Percentiles rank a stretch among this genome's conserved stretches.
These are phyloP conservation scores for Alternaria panax DNA, from an alignment of 2,329 filamentous ascomycete species.

Conservation along the genomic window DNA sequence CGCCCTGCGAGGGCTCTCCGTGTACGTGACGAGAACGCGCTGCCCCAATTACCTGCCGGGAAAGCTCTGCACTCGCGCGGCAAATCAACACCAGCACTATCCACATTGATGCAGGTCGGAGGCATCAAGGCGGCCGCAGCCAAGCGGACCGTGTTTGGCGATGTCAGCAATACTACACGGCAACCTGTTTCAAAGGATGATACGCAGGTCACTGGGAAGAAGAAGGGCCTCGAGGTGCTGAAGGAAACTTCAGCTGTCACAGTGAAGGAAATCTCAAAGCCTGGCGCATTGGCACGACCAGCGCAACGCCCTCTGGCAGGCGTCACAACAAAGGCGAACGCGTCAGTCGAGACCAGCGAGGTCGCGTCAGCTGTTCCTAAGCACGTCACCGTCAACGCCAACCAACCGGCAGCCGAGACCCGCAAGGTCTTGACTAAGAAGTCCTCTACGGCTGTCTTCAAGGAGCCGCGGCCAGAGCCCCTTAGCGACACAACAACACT, in stretches of 20 bases:
- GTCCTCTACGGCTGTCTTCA: constrained; percentile 60
- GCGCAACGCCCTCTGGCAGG: constrained; percentile 64
- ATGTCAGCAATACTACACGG: constrained; percentile 75
- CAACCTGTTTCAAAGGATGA: constrained; percentile 62
- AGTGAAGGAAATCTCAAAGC: constrained; percentile 52
- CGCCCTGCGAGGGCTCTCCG: constrained; percentile 67
- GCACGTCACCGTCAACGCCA: constrained; percentile 33
- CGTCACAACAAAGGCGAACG: constrained; percentile 30
- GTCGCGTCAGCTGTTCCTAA: constrained; percentile 33
- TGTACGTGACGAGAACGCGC: constrained; percentile 74
- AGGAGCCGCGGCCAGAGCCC: constrained; percentile 51
- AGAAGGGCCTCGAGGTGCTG: constrained; percentile 48
- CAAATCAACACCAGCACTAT: constrained; percentile 76
- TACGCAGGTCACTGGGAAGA: constrained; percentile 55
- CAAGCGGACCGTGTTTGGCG: constrained; percentile 81
- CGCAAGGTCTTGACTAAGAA: constrained; percentile 62
- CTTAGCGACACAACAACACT: constrained; percentile 20
- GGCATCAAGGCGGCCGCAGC: constrained; percentile 68
- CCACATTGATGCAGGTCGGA: constrained; percentile 60
- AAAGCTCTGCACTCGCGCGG: constrained; percentile 75
- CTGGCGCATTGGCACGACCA: constrained; percentile 61
- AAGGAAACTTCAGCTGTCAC: constrained; percentile 41
- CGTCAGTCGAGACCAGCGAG: constrained; percentile 20
- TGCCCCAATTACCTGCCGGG: constrained; percentile 50
- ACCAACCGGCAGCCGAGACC: constrained; percentile 46